Conservation (phyloP, 495 filamentous ascomycete species). For the Xylona heveae region DNA sequence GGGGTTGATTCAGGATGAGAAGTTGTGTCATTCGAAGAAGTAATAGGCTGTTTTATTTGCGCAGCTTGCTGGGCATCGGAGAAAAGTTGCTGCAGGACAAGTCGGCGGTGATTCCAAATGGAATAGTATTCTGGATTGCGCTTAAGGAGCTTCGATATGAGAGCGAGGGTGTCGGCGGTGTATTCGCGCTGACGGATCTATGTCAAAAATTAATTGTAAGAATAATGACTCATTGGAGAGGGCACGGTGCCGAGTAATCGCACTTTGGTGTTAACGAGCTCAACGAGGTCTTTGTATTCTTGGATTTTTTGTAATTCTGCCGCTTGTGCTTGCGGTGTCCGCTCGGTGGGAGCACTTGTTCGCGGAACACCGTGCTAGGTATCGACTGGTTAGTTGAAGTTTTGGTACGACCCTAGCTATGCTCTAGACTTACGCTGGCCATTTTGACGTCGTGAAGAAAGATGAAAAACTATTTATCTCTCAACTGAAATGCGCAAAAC, state of each 20-base stretch:
- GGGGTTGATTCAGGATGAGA: background rate
- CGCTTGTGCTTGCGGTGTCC: constrained; percentile 41
- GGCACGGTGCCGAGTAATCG: background rate
- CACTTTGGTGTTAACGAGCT: constrained; percentile 38
- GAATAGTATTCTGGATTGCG: constrained; percentile 97
- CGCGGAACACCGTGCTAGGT: constrained; percentile 61
- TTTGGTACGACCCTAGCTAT: no score
- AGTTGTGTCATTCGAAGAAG: background rate
- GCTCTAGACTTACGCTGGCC: constrained; percentile 25
- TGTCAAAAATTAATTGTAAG: background rate
- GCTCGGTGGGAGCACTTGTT: constrained; percentile 29
- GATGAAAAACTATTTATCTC: no score
- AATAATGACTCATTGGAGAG: no score
- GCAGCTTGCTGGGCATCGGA: constrained; percentile 5
- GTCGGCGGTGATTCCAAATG: constrained; percentile 86
- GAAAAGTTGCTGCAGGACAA: constrained; percentile 28
- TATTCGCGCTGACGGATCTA: constrained; percentile 37
- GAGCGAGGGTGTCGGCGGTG: constrained; percentile 40
- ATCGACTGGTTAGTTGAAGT: constrained; percentile 6
- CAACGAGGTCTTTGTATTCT: constrained; percentile 53
- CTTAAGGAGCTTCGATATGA: constrained; percentile 60
- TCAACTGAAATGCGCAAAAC: no score
- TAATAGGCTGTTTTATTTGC: background rate
- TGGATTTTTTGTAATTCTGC: constrained; percentile 59
- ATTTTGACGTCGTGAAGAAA: constrained; percentile 20